Percentiles rank a stretch among this genome's conserved stretches.
Evolutionary conservation across 805 yeast species (phyloP).

Genomic region (Kodamaea fukazawae): DNA sequence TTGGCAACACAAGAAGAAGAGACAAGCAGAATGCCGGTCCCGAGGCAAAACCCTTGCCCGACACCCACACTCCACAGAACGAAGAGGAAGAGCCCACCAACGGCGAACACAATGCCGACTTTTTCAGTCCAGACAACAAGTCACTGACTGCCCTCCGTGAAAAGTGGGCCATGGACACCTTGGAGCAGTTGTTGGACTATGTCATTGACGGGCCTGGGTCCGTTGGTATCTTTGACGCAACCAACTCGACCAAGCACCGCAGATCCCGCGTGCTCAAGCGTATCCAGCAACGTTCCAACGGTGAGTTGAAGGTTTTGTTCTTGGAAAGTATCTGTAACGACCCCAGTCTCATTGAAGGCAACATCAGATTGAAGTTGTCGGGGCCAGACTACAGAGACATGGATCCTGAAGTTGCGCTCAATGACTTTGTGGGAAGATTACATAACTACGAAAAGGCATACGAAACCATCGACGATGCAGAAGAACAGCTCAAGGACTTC

Average conservation of each 20-base stretch:
- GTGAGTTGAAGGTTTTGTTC: constrained; percentile 72
- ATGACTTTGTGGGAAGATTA: constrained; percentile 79
- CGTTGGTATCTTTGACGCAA: constrained; percentile 89
- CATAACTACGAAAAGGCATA: constrained; percentile 84
- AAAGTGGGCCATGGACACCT: constrained; percentile 94
- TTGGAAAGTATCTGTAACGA: constrained; percentile 88
- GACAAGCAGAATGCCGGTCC: constrained; percentile 68
- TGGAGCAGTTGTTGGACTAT: constrained; percentile 79
- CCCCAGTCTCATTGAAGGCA: constrained; percentile 71
- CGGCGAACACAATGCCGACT: constrained; percentile 67
- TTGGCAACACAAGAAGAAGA: constrained; percentile 88
- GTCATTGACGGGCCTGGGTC: constrained; percentile 78
- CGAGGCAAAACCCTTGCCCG: constrained; percentile 57
- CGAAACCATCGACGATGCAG: constrained; percentile 82
- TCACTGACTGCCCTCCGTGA: constrained; percentile 69
- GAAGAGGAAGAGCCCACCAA: constrained; percentile 22
- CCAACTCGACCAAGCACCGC: constrained; percentile 70
- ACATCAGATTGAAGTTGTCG: constrained; percentile 76
- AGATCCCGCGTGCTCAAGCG: constrained; percentile 56
- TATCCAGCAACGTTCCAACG: constrained; percentile 54
- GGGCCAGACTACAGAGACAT: constrained; percentile 92
- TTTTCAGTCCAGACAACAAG: constrained; percentile 78
- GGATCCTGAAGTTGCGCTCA: constrained; percentile 76
- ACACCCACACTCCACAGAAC: constrained; percentile 35
- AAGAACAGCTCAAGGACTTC: constrained; percentile 59